Evolutionary conservation across 2,329 filamentous ascomycete species (phyloP).

Genomic region (Cercospora janseana): DNA sequence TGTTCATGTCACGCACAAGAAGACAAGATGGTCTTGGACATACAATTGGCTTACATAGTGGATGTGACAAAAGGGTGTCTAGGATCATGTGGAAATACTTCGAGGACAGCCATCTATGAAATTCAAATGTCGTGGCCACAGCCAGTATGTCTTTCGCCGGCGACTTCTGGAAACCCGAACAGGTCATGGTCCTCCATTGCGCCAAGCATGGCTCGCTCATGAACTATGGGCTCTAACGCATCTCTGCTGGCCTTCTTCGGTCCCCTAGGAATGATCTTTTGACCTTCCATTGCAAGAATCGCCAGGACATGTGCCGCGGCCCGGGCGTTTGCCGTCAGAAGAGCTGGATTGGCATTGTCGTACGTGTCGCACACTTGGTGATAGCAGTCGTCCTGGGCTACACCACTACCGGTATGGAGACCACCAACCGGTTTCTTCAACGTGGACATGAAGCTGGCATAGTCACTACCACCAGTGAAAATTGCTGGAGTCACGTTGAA

Average conservation of each 20-base stretch:
- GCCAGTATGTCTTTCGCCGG: conserved; percentile 10
- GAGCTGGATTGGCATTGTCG: conserved; percentile 46
- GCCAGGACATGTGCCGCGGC: conserved; percentile 18
- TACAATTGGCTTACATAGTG: conserved; percentile 8
- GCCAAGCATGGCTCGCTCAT: conserved; percentile 3
- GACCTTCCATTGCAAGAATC: conserved; percentile 19
- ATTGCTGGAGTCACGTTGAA: conserved; percentile 25
- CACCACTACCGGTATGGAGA: conserved; percentile 36
- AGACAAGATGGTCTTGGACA: conserved; percentile 5
- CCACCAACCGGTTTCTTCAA: conserved; percentile 23
- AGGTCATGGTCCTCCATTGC: conserved; percentile 11
- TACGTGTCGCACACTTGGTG: conserved; percentile 40
- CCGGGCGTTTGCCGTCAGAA: conserved; percentile 14
- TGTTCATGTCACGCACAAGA: not conserved
- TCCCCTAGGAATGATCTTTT: conserved; percentile 14
- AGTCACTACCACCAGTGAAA: conserved; percentile 25
- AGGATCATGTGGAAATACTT: too few relatives aligned
- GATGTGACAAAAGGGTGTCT: too few relatives aligned
- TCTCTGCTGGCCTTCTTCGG: conserved; percentile 8
- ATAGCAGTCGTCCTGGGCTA: conserved; percentile 42
- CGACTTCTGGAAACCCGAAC: conserved; percentile 9
- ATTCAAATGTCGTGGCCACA: conserved; percentile 9
- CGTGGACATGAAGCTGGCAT: conserved; percentile 25
- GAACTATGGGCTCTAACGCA: not conserved
- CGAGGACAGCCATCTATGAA: too few relatives aligned